Evolutionary conservation across 306 rosid genomes (phyloP).

Genomic region (Citrullus amarus): DNA sequence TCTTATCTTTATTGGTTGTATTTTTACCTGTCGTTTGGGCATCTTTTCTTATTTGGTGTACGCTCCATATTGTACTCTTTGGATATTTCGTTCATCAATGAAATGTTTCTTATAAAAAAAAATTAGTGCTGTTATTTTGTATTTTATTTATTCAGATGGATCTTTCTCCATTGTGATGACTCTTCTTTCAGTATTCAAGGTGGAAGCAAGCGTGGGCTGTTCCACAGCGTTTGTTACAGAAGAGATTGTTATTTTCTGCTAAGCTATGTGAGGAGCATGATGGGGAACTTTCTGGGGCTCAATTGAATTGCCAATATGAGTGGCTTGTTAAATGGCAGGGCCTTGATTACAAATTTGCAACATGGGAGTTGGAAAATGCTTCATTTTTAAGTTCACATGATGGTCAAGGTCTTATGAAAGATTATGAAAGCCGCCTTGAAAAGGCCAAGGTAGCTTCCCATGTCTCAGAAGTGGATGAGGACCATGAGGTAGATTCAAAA

Average conservation of each 20-base stretch:
- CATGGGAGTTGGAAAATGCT: slow-evolving; percentile 64
- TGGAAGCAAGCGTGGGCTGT: slow-evolving; percentile 49
- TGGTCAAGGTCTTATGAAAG: slow-evolving; percentile 32
- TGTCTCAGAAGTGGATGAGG: slow-evolving; percentile 15
- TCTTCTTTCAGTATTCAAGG: slow-evolving; percentile 21
- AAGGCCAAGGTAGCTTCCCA: slow-evolving; percentile 25
- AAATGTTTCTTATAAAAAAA: no score
- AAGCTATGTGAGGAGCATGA: slow-evolving; percentile 17
- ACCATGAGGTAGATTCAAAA: slow-evolving; percentile 15
- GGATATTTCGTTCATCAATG: no score
- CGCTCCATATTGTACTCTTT: no score
- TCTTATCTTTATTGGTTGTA: no score
- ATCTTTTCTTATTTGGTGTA: no score
- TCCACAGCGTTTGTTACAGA: slow-evolving; percentile 53
- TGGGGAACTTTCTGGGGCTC: slow-evolving; percentile 19
- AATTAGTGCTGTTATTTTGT: background rate
- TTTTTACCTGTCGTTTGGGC: no score
- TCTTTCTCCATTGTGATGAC: background rate
- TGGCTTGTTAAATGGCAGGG: slow-evolving; percentile 76
- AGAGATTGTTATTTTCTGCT: slow-evolving; percentile 25
- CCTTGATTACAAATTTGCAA: slow-evolving; percentile 45
- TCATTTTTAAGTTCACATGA: slow-evolving; percentile 30
- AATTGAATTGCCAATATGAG: slow-evolving; percentile 24
- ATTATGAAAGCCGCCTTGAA: slow-evolving; percentile 33
- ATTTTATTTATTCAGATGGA: background rate